Base-by-base conservation (phyloP, 352 stramenopile species). In the Globisporangium cederbergense region DNA sequence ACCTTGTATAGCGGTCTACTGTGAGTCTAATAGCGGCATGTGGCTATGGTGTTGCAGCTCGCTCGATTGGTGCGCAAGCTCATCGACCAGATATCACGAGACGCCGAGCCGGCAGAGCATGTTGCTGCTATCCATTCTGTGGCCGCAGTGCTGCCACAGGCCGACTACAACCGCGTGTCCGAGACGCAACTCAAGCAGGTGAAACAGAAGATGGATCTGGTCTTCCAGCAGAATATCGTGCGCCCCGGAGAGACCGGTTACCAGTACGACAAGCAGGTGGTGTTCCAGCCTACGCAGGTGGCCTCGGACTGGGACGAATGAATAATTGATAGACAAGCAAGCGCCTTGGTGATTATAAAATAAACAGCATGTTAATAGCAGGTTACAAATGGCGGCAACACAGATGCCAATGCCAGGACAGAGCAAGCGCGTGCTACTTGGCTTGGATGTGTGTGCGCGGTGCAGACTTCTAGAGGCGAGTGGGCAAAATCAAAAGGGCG, bases 121-220 rank as follows among this genome's bases (percentile, higher is more conserved):
- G 20, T 1, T 25, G 40, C 20, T 28, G 32, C 32, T 9, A 36
- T 42, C 11, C 42, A 58, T 13, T 43, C 47, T 2, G 4, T 59
- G 20, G 55, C 53, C 1, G 36, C 65, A 34, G 46, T 54, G 9
- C 60, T 93, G 20, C 83, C 83, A 1, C 74, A 87, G 13, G 83
- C 83, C 1, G 83, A 93, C 67, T 93, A 93, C 74, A 93, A 93
- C 45, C 75, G 75, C 47, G 83, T 93, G 42, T 91, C 83, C 7
- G 83, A 90, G 58, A 73, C 72, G n/a, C 83, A 91, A 50, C 68
- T 93, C 8, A 77, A 75, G 64, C 76, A 86, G 40, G 81, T 85
- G 7, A 91, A 91, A 49, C 67, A 79, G 46, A 83, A 81, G 47
- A 91, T 91, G 85, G 81, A 91, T 64, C 58, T 76, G 1, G 75